A percentile compares a stretch with the other conserved stretches of the same genome.
Conservation (phyloP, 257 asterid genomes). For the Cruciata laevipes region DNA sequence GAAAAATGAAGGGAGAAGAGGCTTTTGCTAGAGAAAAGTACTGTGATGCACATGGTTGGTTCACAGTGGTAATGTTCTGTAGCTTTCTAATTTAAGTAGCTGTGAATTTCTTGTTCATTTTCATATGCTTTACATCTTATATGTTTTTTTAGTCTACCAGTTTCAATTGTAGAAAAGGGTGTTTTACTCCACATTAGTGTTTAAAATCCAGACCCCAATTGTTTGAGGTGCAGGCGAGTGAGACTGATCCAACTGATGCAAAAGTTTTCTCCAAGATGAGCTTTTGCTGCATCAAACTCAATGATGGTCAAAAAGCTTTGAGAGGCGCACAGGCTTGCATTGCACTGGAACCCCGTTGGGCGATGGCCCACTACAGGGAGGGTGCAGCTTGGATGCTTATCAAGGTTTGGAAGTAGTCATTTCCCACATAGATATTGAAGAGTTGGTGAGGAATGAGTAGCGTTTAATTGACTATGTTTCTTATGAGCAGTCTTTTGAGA, state of each 20-base stretch:
- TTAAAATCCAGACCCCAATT: too few relatives aligned
- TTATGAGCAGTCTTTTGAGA: too few relatives aligned
- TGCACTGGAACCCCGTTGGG: slow-evolving; percentile 4
- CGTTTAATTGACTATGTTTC: too few relatives aligned
- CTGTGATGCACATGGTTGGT: slow-evolving; percentile 21
- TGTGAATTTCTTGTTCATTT: background rate
- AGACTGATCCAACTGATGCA: slow-evolving; percentile 7
- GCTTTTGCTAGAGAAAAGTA: slow-evolving; percentile 13
- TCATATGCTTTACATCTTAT: too few relatives aligned
- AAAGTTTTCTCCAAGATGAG: slow-evolving; percentile 2
- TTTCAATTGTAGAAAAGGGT: too few relatives aligned
- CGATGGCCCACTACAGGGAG: slow-evolving; percentile 13
- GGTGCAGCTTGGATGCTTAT: slow-evolving; percentile 14
- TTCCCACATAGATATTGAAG: too few relatives aligned
- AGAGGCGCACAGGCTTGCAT: slow-evolving; percentile 9
- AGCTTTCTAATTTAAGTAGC: background rate
- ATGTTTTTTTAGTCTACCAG: too few relatives aligned
- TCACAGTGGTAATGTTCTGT: slow-evolving; percentile 18
- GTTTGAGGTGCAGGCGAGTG: slow-evolving; percentile 6
- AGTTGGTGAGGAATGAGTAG: too few relatives aligned
- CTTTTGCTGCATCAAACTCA: background rate
- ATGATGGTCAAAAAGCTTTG: background rate
- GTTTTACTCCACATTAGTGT: too few relatives aligned
- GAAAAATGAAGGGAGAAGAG: slow-evolving; percentile 5
- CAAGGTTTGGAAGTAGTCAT: background rate